Percentiles rank a stretch among this genome's conserved stretches.
These are phyloP conservation scores for Oryza meridionalis DNA, from an alignment of 176 grass and related monocot species.

Conservation along the genomic window DNA sequence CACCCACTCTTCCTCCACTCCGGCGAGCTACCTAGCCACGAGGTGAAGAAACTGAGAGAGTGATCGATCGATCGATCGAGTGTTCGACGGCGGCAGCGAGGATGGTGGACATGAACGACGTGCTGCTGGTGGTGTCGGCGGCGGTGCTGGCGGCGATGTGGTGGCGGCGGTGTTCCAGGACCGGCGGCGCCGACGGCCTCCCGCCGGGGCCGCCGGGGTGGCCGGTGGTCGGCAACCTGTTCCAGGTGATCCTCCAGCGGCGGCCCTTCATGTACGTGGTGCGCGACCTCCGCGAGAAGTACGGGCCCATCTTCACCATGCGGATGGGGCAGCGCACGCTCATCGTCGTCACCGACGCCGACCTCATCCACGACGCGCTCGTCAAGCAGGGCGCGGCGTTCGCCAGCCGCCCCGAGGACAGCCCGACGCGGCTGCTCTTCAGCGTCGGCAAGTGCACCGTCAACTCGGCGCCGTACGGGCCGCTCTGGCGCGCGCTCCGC, in stretches of 20 bases:
- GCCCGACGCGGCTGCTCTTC: constrained; percentile 85
- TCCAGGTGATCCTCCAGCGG: constrained; percentile 90
- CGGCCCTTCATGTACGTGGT: constrained; percentile 95
- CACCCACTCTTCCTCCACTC: background rate
- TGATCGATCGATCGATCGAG: background rate
- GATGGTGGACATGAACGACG: constrained; percentile 59
- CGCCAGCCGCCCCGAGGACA: constrained; percentile 83
- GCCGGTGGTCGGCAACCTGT: constrained; percentile 95
- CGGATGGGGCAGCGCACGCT: constrained; percentile 95
- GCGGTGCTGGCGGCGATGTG: constrained; percentile 57
- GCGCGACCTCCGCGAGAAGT: constrained; percentile 72
- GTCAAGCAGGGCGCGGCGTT: constrained; percentile 81
- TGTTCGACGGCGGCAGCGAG: background rate
- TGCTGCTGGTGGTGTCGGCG: constrained; percentile 52
- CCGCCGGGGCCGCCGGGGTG: constrained; percentile 83
- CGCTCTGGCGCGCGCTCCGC: constrained; percentile 83
- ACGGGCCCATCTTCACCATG: constrained; percentile 98
- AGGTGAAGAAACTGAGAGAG: too few species aligned
- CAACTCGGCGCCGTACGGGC: constrained; percentile 88
- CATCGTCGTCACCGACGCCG: constrained; percentile 69
- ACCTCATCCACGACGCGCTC: constrained; percentile 96
- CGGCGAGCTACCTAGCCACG: background rate
- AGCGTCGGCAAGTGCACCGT: constrained; percentile 92
- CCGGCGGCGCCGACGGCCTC: constrained; percentile 56
- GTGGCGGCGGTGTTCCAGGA: constrained; percentile 76